Evolutionary conservation across 2,329 filamentous ascomycete genomes (phyloP).

Genomic region (Botrytis hyacinthi): DNA sequence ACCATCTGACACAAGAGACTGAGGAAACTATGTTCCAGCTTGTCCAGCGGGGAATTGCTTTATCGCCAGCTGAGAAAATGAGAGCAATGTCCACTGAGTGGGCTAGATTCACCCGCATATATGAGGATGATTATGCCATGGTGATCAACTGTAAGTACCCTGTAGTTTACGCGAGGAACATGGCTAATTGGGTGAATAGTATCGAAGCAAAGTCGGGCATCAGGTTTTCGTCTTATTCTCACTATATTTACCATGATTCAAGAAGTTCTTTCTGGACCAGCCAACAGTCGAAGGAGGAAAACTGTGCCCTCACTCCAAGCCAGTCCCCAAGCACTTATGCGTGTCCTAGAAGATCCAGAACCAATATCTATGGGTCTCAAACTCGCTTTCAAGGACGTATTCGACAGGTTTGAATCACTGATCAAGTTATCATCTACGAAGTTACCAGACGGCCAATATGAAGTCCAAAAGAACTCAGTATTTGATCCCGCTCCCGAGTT

Average conservation of each 20-base stretch:
- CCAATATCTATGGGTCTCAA: constrained; percentile 36
- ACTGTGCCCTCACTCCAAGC: constrained; percentile 35
- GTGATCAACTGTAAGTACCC: constrained; percentile 40
- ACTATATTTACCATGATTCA: constrained; percentile 41
- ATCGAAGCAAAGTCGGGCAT: constrained; percentile 39
- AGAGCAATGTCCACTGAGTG: constrained; percentile 46
- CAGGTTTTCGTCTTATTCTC: constrained; percentile 39
- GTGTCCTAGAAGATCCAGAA: constrained; percentile 36
- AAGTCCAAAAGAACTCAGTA: constrained; percentile 32
- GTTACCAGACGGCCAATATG: constrained; percentile 30
- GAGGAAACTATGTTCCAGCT: constrained; percentile 50
- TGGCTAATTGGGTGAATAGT: constrained; percentile 27
- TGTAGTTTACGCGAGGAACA: not conserved
- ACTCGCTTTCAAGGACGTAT: constrained; percentile 35
- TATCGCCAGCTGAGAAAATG: constrained; percentile 48
- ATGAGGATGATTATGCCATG: constrained; percentile 43
- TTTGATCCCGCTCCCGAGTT: constrained; percentile 36
- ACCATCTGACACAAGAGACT: constrained; percentile 41
- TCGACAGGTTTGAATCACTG: constrained; percentile 38
- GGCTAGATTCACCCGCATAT: constrained; percentile 45
- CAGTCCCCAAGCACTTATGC: constrained; percentile 35
- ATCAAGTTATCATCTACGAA: constrained; percentile 35
- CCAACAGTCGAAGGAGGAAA: constrained; percentile 19
- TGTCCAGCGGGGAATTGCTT: constrained; percentile 47
- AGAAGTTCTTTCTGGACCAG: constrained; percentile 31